Conservation (phyloP, 768 basidiomycete genomes). For the Leucocoprinus leucothites region DNA sequence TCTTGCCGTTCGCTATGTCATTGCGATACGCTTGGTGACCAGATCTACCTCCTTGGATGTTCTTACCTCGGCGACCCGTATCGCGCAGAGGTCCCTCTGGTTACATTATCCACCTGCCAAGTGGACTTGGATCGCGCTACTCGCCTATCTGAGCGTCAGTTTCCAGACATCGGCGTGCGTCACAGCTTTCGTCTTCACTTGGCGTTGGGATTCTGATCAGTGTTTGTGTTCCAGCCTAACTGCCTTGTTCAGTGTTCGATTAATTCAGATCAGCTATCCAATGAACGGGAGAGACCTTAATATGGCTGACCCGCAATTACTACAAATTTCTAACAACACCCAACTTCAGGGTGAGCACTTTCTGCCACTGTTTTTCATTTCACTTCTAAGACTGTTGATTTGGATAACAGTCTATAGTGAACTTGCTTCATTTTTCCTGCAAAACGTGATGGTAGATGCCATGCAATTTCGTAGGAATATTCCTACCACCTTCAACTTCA, state of each 20-base stretch:
- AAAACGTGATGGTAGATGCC: not conserved
- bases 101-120: not conserved
- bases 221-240: not conserved
- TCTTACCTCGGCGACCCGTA: not conserved
- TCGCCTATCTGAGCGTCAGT: not conserved
- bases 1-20: constrained; percentile 1
- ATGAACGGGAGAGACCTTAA: not conserved
- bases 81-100: constrained; percentile 1
- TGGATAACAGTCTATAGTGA: not conserved
- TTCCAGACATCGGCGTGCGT: constrained; percentile 1
- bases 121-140: constrained; percentile 2
- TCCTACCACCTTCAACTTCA: constrained; percentile 2
- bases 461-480: constrained; percentile 1
- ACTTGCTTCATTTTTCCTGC: constrained; percentile 1
- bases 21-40: not conserved
- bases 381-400: too few species aligned
- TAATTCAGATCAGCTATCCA: not conserved
- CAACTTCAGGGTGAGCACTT: too few species aligned
- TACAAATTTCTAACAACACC: not conserved
- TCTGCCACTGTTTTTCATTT: too few species aligned
- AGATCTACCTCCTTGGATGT: not conserved
- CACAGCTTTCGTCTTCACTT: not conserved
- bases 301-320: not conserved
- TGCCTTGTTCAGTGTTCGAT: constrained; percentile 1
- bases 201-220: too few species aligned